Percentiles rank a stretch among this genome's conserved stretches.
phyloP scores from a whole-genome alignment of 331 rosid species.

The Rosa hybrid region DNA sequence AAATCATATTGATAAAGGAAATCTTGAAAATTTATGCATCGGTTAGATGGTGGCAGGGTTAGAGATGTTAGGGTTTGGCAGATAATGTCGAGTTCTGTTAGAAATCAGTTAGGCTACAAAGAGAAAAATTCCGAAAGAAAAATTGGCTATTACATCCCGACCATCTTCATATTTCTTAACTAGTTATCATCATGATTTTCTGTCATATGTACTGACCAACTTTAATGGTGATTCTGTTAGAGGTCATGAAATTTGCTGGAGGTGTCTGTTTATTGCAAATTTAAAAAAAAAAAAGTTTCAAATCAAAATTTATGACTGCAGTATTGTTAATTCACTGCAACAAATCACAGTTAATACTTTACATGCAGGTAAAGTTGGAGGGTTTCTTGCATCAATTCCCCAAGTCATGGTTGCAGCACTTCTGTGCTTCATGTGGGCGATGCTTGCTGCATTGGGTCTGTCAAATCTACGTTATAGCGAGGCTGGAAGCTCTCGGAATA shows the following conservation, averaged over 20 bases:
- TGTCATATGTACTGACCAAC: background rate
- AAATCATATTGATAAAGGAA: background rate
- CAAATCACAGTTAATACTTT: constrained; percentile 2
- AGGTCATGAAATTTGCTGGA: background rate
- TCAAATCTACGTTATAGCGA: constrained; percentile 98
- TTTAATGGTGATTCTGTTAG: background rate
- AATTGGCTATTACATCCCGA: background rate
- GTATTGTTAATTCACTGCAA: constrained; percentile 6
- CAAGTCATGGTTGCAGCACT: constrained; percentile 98
- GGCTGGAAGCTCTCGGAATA: constrained; percentile 99
- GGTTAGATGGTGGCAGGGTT: background rate
- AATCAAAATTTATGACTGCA: background rate
- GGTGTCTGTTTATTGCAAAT: background rate
- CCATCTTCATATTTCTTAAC: background rate
- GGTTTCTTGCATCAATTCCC: constrained; percentile 95
- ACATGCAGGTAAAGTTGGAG: constrained; percentile 89
- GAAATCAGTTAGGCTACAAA: background rate
- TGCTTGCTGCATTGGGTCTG: constrained; percentile 94
- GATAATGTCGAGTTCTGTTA: background rate
- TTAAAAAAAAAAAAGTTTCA: background rate
- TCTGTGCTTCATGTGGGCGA: constrained; percentile 98
- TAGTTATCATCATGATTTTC: background rate
- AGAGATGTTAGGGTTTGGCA: background rate
- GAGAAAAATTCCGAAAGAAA: background rate
- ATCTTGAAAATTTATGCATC: background rate